Base-by-base conservation (phyloP, 345 rosid species). In the Alliaria petiolata region DNA sequence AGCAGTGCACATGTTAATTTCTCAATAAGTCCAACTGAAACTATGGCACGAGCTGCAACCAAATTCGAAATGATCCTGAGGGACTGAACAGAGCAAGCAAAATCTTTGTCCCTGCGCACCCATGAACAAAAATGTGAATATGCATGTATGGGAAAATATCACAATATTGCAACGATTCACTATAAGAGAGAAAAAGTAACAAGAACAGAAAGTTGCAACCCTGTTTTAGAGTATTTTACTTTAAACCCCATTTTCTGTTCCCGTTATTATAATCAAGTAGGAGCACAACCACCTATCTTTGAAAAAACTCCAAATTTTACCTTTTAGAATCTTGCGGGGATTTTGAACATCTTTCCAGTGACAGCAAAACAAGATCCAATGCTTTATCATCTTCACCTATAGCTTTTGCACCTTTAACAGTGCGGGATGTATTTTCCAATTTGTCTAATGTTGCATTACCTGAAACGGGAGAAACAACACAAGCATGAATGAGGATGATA, bases 11-110 rank as follows among this genome's bases (percentile, higher is more conserved):
- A 67, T 52, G 89, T 54, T 73, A 86, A 79, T 80, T 86, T 95
- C 70, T 91, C 86, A 69, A 76, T 72, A 54, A 86, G 64, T 65
- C 80, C 86, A 55, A 74, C 78, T 42, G 90, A 82, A 55, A 64
- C 82, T 47, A 83, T 81, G 50, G 83, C 90, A 57, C 86, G 89
- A 79, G 90, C 91, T 72, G 87, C 87, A 82, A 86, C 81, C 81
- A 95, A 79, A 77, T 95, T 91, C 76, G 97, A 85, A 73, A 95
- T 83, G 68, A 95, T 84, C 78, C 83, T 86, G 78, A 95, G 77
- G 51, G 99, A 84, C 86, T 89, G 97, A 81, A 68, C 83, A 64
- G 90, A 78, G 70, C 76, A 78, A 60, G 80, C 75, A 79, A 83
- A 65, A 76, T 85, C 95, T 72, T 83, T 85, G 59, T 86, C 92